Base-by-base conservation (phyloP, 371 early-diverging fungal species). In the Circinella minor region DNA sequence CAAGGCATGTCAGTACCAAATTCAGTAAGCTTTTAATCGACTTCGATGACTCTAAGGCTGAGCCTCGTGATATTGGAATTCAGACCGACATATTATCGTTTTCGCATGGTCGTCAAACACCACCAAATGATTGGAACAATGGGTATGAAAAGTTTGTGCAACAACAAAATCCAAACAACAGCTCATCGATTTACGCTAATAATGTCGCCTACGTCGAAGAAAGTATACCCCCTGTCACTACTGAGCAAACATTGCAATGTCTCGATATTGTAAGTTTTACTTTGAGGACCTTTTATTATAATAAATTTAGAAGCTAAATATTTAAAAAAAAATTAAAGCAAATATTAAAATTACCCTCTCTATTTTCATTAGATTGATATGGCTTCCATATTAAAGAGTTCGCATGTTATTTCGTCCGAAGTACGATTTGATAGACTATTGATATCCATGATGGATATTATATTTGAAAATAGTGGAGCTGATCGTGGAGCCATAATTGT, bases 331-430 rank as follows among this genome's bases (percentile, higher is more conserved):
- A 27, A 27, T 27, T 4, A 8, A 20, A 3, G 55, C 8, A 55
- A 10, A 20, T n/a, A 55, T n/a, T 47, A 47, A 47, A 11, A 15
- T 55, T 17, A n/a, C 18, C 18, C 20, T 20, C 55, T 55, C 11
- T 5, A 36, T 59, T 36, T 36, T 36, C 20, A 13, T 7, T 34
- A 65, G 65, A n/a, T 65, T 36, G 83, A 83, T 64, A 74, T 83
- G 72, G 81, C 81, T 10, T 83, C 83, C 3, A 81, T 83, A 15
- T 67, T 83, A 18, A 83, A 83, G 67, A 83, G 83, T 36, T 79
- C 81, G 0, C 83, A 83, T 67, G 83, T 81, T n/a, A 81, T 83
- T 61, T 81, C 81, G 4, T 79, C 79, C 14, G 83, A 81, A 72
- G 80, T 83, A 39, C 79, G 77, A 55, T 83, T 83, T 68, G 78